A percentile compares a stretch with the other conserved stretches of the same genome.
phyloP scores from a whole-genome alignment of 2,329 filamentous ascomycete genomes.

The Gliomastix tumulicola region DNA sequence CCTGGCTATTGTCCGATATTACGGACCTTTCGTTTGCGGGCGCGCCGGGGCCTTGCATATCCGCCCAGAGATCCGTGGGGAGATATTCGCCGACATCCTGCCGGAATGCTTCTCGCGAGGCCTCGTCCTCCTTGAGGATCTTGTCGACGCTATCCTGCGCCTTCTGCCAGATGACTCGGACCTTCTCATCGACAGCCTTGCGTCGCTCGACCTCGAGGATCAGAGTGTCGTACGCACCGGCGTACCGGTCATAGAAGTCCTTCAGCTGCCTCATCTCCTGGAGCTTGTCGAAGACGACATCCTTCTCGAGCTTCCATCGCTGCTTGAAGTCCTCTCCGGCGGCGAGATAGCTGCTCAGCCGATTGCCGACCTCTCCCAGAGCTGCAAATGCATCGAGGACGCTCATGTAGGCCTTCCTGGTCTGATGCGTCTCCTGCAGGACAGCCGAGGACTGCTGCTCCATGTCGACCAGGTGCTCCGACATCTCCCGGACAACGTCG shows the following conservation, averaged over 20 bases:
- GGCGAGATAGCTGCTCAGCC: constrained; percentile 58
- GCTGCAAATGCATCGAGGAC: constrained; percentile 57
- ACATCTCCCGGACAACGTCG: constrained; percentile 63
- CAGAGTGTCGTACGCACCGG: constrained; percentile 75
- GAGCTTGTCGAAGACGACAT: constrained; percentile 61
- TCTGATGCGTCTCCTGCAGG: constrained; percentile 50
- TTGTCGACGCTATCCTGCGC: constrained; percentile 71
- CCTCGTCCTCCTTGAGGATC: constrained; percentile 65
- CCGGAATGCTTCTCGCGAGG: constrained; percentile 70
- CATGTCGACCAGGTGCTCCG: constrained; percentile 70
- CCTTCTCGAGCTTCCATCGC: constrained; percentile 69
- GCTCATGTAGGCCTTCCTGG: constrained; percentile 40
- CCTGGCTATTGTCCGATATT: too few species aligned
- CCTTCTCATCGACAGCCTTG: constrained; percentile 63
- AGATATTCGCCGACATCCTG: constrained; percentile 79
- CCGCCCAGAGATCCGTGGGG: constrained; percentile 82
- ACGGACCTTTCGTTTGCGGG: constrained; percentile 44
- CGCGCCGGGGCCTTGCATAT: constrained; percentile 58
- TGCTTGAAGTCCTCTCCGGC: constrained; percentile 57
- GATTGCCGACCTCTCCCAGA: constrained; percentile 60
- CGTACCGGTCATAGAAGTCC: constrained; percentile 82
- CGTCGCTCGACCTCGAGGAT: constrained; percentile 78
- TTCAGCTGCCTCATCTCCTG: constrained; percentile 70
- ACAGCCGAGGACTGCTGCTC: constrained; percentile 62
- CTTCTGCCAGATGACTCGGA: constrained; percentile 68